phyloP scores from a whole-genome alignment of 1,284 basidiomycete species.

The Naganishia albida region DNA sequence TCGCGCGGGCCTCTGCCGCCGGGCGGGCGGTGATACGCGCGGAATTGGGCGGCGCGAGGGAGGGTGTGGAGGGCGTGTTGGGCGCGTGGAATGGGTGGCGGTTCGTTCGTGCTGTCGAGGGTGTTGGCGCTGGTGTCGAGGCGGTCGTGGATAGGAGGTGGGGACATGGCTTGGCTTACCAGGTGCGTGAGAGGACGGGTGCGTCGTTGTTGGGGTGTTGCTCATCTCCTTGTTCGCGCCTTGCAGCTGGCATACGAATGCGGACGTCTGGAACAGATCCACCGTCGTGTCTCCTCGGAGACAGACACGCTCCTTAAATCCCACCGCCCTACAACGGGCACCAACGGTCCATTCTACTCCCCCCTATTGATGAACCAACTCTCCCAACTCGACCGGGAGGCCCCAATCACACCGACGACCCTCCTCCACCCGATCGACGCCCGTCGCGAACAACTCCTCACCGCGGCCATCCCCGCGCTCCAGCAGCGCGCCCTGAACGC shows the following conservation, averaged over 20 bases:
- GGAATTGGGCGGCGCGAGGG: conserved; percentile 59
- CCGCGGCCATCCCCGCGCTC: conserved; percentile 62
- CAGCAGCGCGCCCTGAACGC: conserved; percentile 68
- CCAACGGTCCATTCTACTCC: conserved; percentile 58
- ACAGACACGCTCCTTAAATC: conserved; percentile 40
- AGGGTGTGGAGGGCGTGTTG: conserved; percentile 61
- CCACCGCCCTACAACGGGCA: conserved; percentile 36
- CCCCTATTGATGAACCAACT: conserved; percentile 69
- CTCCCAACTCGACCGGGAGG: conserved; percentile 56
- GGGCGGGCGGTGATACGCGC: conserved; percentile 57
- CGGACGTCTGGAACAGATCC: conserved; percentile 64
- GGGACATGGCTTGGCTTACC: conserved; percentile 66
- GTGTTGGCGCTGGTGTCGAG: conserved; percentile 64
- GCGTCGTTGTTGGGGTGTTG: not conserved
- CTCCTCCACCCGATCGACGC: conserved; percentile 63
- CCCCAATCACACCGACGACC: conserved; percentile 59
- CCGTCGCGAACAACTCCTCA: conserved; percentile 63
- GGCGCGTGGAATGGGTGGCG: conserved; percentile 66
- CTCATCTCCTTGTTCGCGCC: not conserved
- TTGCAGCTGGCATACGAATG: conserved; percentile 69
- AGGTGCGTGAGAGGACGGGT: conserved; percentile 58
- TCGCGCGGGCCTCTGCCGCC: conserved; percentile 45
- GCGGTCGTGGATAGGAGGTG: conserved; percentile 62
- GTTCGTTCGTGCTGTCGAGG: conserved; percentile 65
- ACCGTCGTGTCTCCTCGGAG: conserved; percentile 57